Base-by-base conservation (phyloP, 805 yeast species). In the Candida fluviatilis region DNA sequence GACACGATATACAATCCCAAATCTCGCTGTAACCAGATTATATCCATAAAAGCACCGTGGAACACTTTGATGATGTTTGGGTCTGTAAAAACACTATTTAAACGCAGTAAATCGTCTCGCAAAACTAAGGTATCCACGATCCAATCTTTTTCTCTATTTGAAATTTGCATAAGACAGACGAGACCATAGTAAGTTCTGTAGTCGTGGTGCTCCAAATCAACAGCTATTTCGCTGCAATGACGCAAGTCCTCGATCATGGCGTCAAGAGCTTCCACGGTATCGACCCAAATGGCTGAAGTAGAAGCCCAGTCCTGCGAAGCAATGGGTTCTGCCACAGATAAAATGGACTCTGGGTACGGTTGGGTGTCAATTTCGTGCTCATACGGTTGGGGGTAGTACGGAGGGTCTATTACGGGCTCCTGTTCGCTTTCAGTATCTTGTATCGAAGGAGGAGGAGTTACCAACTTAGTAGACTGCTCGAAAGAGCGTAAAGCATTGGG, bases 11-110 rank as follows among this genome's bases (percentile, higher is more conserved):
- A 93, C 7, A 93, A 60, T 0, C 99, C 99, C 39, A 93, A 71
- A 55, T 93, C 99, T 46, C 98, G 72, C 64, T 93, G 99, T 25
- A 93, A 68, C 99, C 99, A 93, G 32, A 88, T 81, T 3, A 93
- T 84, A 68, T 93, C 99, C 95, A 88, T 89, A 49, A 78, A 82
- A 0, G 99, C 96, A 43, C 99, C 99, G 58, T 93, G 99, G 48
- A 93, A 79, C 1, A 93, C 95, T 55, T 93, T 93, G 19, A 87
- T 67, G 23, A 91, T 80, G 4, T 62, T 49, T 0, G 98, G 97
- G 59, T 93, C 69, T 2, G 97, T 75, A 47, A 91, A 88, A 1
- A 91, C 76, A 31, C 64, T 69, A 62, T 93, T 93, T 39, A 93
- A 64, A 1, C 60, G 60, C 34, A 72, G 65, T 35, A 93, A 64